Conservation (phyloP, 1,139 yeast species). For the Blastobotrys illinoisensis region DNA sequence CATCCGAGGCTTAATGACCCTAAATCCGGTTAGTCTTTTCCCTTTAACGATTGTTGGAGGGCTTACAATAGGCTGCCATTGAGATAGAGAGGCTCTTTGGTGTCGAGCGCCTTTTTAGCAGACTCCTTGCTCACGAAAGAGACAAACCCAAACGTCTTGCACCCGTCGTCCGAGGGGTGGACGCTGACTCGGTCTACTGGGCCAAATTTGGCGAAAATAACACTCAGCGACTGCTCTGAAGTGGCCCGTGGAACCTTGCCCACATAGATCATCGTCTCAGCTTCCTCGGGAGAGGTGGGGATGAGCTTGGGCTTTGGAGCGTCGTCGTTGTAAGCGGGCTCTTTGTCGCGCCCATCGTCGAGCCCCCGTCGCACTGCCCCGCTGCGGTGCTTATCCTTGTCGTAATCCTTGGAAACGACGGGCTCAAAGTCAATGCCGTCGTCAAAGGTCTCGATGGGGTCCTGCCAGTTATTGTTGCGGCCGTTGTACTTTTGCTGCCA, state of each 20-base stretch:
- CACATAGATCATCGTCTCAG: conserved; percentile 3
- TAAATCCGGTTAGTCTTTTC: background rate
- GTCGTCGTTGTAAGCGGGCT: background rate
- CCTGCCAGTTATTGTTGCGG: background rate
- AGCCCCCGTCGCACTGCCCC: background rate
- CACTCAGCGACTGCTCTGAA: background rate
- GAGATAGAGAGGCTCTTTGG: conserved; percentile 5
- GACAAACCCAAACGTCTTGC: conserved; percentile 6
- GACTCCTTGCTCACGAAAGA: background rate
- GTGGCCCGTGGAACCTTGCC: conserved; percentile 6
- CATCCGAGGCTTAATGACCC: background rate
- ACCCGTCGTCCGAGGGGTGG: background rate
- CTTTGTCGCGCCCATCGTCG: background rate
- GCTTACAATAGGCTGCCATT: conserved; percentile 2
- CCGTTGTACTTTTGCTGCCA: background rate
- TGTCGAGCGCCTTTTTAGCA: conserved; percentile 5
- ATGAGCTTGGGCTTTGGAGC: background rate
- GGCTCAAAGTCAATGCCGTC: background rate
- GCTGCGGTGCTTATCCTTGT: background rate
- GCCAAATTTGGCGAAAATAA: conserved; percentile 3
- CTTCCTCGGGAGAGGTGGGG: background rate
- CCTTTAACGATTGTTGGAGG: no score
- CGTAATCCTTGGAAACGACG: background rate
- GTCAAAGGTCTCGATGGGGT: background rate
- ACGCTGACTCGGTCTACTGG: background rate